phyloP scores from a whole-genome alignment of 148 eudicot species.

The Nepenthes mirabilis region DNA sequence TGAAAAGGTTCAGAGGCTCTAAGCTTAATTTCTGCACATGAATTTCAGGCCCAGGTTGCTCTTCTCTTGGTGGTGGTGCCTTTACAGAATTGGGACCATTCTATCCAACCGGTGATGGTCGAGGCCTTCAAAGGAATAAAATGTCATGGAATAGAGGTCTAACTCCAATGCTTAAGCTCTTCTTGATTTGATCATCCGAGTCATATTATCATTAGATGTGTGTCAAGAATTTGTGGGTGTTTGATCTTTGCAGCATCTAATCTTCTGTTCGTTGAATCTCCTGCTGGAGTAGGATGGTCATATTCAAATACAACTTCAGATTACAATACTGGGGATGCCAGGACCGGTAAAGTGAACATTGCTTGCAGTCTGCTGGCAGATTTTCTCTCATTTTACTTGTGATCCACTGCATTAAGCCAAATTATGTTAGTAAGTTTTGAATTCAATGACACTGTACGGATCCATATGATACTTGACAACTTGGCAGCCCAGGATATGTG shows the following conservation, averaged over 20 bases:
- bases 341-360: conserved; percentile 1
- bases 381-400: neutral
- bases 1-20: neutral
- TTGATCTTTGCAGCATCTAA: conserved; percentile 52
- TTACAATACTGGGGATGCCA: conserved; percentile 65
- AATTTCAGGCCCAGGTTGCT: conserved; percentile 88
- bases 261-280: conserved; percentile 91
- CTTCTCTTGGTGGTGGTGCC: conserved; percentile 96
- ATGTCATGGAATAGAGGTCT: conserved; percentile 91
- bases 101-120: conserved; percentile 79
- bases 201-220: neutral
- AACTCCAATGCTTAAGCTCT: too few relatives aligned
- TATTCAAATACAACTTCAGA: conserved; percentile 80
- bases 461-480: neutral
- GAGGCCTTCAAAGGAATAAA: conserved; percentile 59
- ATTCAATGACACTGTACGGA: too few relatives aligned
- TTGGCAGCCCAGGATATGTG: conserved; percentile 80
- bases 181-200: neutral
- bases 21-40: conserved; percentile 1
- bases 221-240: neutral
- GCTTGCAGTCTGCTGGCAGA: neutral
- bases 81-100: conserved; percentile 96
- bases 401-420: neutral
- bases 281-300: conserved; percentile 99
- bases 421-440: neutral